Evolutionary conservation across 1,284 basidiomycete species (phyloP), one percentile per base, ranked within the genome.

Genomic region (Cerrena zonata): DNA sequence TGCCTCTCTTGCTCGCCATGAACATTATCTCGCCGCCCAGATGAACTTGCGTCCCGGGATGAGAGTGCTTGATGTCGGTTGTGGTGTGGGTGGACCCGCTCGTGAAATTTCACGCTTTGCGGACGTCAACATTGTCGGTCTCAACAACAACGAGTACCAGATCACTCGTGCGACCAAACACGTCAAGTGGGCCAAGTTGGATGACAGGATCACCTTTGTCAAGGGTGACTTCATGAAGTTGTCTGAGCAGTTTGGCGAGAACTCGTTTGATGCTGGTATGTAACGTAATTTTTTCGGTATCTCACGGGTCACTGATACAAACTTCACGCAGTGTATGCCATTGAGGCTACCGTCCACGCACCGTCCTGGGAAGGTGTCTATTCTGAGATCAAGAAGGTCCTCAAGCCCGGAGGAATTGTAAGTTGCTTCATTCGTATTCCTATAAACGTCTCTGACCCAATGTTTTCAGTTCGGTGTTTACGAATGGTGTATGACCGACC

Each of bases 81-180:
- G 96, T 67, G 95, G 95, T 68, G 91, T 99, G 50, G 96, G 96
- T 55, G 95, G 96, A 0, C 95, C 95, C 26, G 95, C 95, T 2
- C 83, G 95, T 42, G 92, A 95, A 71, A 99, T 99, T 62, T 90
- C 93, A 2, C 81, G 82, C 49, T 98, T 99, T 75, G 76, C 91
- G 15, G 94, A 94, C 66, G 88, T 80, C 49, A 77, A 86, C 56
- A 86, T 99, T 59, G 77, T 91, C 58, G 95, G 95, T 43, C 61
- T 98, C 59, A 98, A 97, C 78, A 98, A 97, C 80, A 99, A 99
- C 71, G 89, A 89, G 61, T 98, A 92, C 78, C 96, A 99, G 73
- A 75, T 98, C 49, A 79, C 82, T 50, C 83, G 92, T 25, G 95
- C 94, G 3, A 79, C 80, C 58, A 82, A 80, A 68, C 94, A 97